Conservation (phyloP, 2,329 filamentous ascomycete species). For the Juglanconis juglandina region DNA sequence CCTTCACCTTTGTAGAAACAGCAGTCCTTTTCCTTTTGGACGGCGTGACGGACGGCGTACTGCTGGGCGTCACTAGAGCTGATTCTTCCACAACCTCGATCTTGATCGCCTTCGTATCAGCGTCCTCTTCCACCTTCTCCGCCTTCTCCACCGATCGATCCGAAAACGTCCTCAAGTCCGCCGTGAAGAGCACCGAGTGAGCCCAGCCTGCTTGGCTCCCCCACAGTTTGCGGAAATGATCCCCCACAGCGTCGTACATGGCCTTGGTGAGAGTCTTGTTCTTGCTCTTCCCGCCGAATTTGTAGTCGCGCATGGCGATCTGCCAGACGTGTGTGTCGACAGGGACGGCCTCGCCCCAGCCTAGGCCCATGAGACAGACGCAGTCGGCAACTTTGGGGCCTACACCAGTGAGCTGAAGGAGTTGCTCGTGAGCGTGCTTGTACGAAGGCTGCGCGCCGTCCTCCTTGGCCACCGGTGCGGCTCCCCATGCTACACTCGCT, state of each 20-base stretch:
- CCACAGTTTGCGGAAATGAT: conserved; percentile 87
- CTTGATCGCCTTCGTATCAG: conserved; percentile 21
- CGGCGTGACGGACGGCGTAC: neutral
- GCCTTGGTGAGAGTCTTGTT: conserved; percentile 81
- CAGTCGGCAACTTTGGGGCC: conserved; percentile 97
- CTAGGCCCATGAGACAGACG: conserved; percentile 91
- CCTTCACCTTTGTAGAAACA: conserved; percentile 15
- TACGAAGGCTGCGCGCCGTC: conserved; percentile 55
- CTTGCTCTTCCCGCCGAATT: conserved; percentile 72
- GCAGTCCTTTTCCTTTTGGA: conserved; percentile 18
- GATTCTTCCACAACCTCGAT: conserved; percentile 26
- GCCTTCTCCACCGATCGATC: conserved; percentile 45
- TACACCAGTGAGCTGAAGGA: conserved; percentile 79
- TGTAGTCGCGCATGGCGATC: conserved; percentile 94
- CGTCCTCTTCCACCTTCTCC: conserved; percentile 23
- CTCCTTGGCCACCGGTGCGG: conserved; percentile 24
- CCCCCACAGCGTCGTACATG: conserved; percentile 85
- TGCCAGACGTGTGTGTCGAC: conserved; percentile 99
- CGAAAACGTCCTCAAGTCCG: conserved; percentile 82
- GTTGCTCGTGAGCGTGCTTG: conserved; percentile 72
- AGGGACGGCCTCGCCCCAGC: conserved; percentile 92
- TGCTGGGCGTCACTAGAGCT: neutral
- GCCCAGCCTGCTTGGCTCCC: conserved; percentile 95
- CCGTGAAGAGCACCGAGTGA: conserved; percentile 93
- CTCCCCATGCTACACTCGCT: conserved; percentile 56